phyloP scores from a whole-genome alignment of 2,329 filamentous ascomycete genomes.

The Trichoderma atroviride region DNA sequence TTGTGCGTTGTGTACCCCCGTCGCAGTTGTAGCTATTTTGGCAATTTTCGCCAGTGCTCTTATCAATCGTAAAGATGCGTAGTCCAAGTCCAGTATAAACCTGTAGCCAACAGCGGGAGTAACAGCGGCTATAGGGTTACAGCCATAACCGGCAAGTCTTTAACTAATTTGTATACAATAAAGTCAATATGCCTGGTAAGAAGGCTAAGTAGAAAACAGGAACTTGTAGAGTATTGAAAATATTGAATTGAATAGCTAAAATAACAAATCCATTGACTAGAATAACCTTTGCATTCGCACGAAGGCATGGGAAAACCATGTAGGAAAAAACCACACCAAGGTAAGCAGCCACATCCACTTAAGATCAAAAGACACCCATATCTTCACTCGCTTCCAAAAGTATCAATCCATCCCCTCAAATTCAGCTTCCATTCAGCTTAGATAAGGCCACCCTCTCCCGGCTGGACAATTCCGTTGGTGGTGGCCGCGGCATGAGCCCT shows the following conservation, averaged over 20 bases:
- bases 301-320: not conserved
- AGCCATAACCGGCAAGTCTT: not conserved
- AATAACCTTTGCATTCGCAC: slow-evolving; percentile 8
- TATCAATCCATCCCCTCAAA: not conserved
- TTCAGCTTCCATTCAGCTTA: not conserved
- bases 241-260: not conserved
- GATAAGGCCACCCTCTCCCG: slow-evolving; percentile 15
- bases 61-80: not conserved
- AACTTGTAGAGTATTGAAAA: not conserved
- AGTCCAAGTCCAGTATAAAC: not conserved
- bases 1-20: not conserved
- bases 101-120: not conserved
- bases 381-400: not conserved
- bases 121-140: not conserved
- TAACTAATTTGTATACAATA: not conserved
- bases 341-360: not conserved
- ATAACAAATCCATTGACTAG: not conserved
- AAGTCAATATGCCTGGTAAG: not conserved
- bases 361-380: not conserved
- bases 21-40: not conserved
- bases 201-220: not conserved
- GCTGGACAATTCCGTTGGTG: slow-evolving; percentile 10
- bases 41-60: not conserved
- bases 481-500: slow-evolving; percentile 37
- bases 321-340: slow-evolving; percentile 6